Base-by-base conservation (phyloP, 2,329 filamentous ascomycete species). In the Dothistroma septosporum region DNA sequence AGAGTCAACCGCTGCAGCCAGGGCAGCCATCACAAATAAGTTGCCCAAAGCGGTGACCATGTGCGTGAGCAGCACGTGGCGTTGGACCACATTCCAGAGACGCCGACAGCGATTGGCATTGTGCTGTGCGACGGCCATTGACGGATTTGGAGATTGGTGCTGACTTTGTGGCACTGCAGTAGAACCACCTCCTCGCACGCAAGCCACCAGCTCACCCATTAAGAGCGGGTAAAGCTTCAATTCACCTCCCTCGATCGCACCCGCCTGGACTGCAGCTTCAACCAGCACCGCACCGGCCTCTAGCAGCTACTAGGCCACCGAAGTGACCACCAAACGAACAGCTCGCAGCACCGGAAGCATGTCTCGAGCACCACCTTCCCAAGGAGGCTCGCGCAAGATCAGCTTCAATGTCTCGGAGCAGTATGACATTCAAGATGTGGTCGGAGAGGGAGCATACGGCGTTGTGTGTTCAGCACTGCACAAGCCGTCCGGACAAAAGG, bases 331-430 rank as follows among this genome's bases (percentile, higher is more conserved):
- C 49, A 31, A 46, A 35, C 35, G 55, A 37, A 57, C 56, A 32
- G 9, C 50, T 19, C 32, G 16, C 46, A 46, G 46, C 44, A 61
- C 24, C 56, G 49, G 61, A 58, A 54, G 41, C 60, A 66, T 68
- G 67, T 69, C 64, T 56, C 66, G 65, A 53, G 58, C 61, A 47
- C 58, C 55, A 46, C 60, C 75, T 66, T 70, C 72, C 64, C 62
- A 59, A 50, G 57, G 52, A 70, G 83, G 83, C 67, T 87, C 85
- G 64, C 80, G 94, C 76, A 99, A 97, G 85, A 99, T 99, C 76
- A 97, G 92, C 59, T 99, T 99, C 87, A 99, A 99, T 75, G 94
- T 99, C 65, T 97, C 92, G 73, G 94, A 99, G 78, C 94, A 99
- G 78, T 99, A 99, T 76, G 94, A 99, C 74, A 99, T 99, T 68